Evolutionary conservation across 805 yeast genomes (phyloP).

Genomic region (Wickerhamiella azymoides): DNA sequence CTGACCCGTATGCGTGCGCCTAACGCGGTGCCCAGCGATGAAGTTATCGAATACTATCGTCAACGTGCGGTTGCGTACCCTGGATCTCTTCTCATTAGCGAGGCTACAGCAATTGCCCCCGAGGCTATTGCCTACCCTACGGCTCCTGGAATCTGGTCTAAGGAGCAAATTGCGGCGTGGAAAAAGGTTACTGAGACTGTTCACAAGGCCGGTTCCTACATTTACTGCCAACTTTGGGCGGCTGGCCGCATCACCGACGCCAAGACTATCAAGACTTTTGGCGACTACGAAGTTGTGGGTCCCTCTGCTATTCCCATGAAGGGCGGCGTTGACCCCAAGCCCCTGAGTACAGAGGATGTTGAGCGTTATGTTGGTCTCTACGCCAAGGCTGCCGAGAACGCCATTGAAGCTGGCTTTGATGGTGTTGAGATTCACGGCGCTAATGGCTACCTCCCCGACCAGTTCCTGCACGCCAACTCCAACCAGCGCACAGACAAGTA

Average conservation of each 20-base stretch:
- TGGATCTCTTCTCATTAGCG: conserved; percentile 47
- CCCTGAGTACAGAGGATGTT: conserved; percentile 30
- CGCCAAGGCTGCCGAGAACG: conserved; percentile 36
- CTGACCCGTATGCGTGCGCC: conserved; percentile 33
- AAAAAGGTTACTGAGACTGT: conserved; percentile 31
- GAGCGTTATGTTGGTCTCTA: conserved; percentile 30
- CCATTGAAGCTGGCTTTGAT: conserved; percentile 43
- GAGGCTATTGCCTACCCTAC: conserved; percentile 29
- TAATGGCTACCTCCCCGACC: conserved; percentile 42
- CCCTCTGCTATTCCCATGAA: conserved; percentile 27
- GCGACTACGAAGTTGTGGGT: conserved; percentile 24
- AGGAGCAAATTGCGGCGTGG: conserved; percentile 25
- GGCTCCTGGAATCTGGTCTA: conserved; percentile 22
- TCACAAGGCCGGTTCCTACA: conserved; percentile 30
- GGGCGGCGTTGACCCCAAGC: conserved; percentile 15
- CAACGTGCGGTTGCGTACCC: conserved; percentile 37
- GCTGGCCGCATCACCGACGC: conserved; percentile 34
- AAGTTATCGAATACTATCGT: conserved; percentile 36
- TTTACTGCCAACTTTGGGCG: conserved; percentile 35
- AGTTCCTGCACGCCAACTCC: conserved; percentile 33
- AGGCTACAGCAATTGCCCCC: conserved; percentile 38
- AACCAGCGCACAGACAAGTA: conserved; percentile 48
- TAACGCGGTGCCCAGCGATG: conserved; percentile 29
- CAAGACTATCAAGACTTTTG: conserved; percentile 25
- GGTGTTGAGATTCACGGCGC: conserved; percentile 56